phyloP scores from a whole-genome alignment of 306 rosid genomes.

The Prunus mira region DNA sequence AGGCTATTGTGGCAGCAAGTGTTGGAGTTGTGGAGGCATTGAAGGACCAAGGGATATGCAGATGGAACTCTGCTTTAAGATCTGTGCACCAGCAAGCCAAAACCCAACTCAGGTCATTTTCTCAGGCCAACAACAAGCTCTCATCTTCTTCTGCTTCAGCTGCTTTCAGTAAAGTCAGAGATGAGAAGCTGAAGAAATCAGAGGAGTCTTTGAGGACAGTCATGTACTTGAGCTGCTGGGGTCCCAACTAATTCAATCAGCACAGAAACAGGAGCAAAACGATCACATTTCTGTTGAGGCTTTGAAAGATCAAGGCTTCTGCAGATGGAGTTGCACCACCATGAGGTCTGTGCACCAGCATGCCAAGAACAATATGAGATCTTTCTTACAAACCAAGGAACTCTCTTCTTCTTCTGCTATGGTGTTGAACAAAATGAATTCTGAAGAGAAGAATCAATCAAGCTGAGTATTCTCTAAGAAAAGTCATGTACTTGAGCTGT shows the following conservation, averaged over 20 bases:
- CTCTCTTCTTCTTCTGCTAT: slow-evolving; percentile 13
- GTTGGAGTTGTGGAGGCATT: slow-evolving; percentile 21
- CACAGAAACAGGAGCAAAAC: not conserved
- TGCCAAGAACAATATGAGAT: slow-evolving; percentile 16
- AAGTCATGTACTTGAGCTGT: slow-evolving; percentile 30
- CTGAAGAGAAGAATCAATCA: slow-evolving; percentile 1
- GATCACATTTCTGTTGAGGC: slow-evolving; percentile 14
- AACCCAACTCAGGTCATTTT: slow-evolving; percentile 22
- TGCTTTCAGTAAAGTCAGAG: slow-evolving; percentile 19
- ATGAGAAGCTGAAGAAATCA: slow-evolving; percentile 27
- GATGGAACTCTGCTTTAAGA: slow-evolving; percentile 27
- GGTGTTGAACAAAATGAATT: not conserved
- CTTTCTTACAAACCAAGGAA: slow-evolving; percentile 22
- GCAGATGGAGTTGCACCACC: slow-evolving; percentile 28
- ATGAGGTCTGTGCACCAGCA: not conserved
- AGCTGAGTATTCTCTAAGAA: not conserved
- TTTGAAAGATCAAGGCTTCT: slow-evolving; percentile 35
- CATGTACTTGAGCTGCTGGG: slow-evolving; percentile 61
- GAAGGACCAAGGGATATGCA: slow-evolving; percentile 58
- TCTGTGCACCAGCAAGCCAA: slow-evolving; percentile 34
- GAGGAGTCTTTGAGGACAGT: slow-evolving; percentile 56
- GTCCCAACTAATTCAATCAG: slow-evolving; percentile 29
- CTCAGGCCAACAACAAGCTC: slow-evolving; percentile 26
- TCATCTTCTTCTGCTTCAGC: slow-evolving; percentile 26
- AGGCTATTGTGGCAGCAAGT: slow-evolving; percentile 11